Conservation (phyloP, 2,329 filamentous ascomycete genomes). For the Epicoccum sorghinum region DNA sequence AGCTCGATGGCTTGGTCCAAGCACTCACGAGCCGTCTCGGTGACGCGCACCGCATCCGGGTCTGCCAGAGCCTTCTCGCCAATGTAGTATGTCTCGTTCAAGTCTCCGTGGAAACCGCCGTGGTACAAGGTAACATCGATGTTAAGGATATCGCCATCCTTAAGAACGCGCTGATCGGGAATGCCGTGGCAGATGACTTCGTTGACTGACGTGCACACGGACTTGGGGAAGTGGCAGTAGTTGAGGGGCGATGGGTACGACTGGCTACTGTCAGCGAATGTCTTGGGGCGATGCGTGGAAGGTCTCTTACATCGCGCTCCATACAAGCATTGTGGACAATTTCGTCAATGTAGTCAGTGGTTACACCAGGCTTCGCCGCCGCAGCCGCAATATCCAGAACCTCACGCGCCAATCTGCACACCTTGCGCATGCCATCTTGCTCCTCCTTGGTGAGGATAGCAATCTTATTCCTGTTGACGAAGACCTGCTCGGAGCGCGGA, state of each 20-base stretch:
- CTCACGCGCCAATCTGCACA: constrained; percentile 84
- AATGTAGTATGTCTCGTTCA: constrained; percentile 99
- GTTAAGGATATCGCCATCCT: constrained; percentile 96
- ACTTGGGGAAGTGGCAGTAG: constrained; percentile 97
- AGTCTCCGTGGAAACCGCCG: constrained; percentile 90
- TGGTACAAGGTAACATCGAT: constrained; percentile 96
- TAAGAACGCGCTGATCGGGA: constrained; percentile 82
- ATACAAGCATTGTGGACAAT: constrained; percentile 94
- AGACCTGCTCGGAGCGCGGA: constrained; percentile 67
- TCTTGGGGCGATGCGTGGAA: background rate
- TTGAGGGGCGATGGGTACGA: constrained; percentile 94
- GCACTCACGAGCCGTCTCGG: constrained; percentile 88
- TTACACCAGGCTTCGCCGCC: constrained; percentile 85
- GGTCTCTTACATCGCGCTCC: constrained; percentile 77
- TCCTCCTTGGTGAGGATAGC: constrained; percentile 79
- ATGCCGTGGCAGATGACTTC: constrained; percentile 99
- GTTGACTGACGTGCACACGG: constrained; percentile 93
- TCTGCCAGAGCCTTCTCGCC: constrained; percentile 85
- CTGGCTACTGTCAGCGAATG: constrained; percentile 56
- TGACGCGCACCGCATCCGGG: constrained; percentile 85
- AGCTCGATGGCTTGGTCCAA: constrained; percentile 88
- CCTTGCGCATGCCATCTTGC: constrained; percentile 89
- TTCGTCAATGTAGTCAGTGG: constrained; percentile 93
- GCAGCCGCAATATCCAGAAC: constrained; percentile 90
- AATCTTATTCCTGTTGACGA: constrained; percentile 78